Evolutionary conservation across 768 basidiomycete species (phyloP), one percentile per base, ranked within the genome.

Genomic region (Tricholoma furcatifolium): DNA sequence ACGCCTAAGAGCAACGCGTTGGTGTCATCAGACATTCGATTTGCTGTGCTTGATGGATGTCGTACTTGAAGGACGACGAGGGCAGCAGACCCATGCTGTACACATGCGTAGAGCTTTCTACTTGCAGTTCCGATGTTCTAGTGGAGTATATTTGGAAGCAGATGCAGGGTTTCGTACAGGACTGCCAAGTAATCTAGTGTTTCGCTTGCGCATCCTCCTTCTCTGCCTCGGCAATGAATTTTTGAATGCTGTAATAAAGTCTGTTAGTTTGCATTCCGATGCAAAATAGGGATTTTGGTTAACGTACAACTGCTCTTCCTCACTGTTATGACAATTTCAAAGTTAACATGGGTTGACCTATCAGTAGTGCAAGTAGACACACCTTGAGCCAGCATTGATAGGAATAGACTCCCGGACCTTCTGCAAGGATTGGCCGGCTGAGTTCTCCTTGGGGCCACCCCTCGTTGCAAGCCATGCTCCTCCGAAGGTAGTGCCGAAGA

Each of bases 271-370:
- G 50, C 5, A 3, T 12, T 23, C 15, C 14, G 9, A 21, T 24
- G 1, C 5, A 17, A 10, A 6, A 38, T 30, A 12, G n/a, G 30
- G 38, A 14, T 6, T 9, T 45, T 7, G 12, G n/a, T n/a, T n/a
- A n/a, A 82, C 81, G 69, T 73, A 93, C 91, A 93, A 93, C 58
- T 84, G 76, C 65, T 90, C 91, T 67, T 93, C 91, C 68, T 93
- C 89, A 56, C 89, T 92, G 62, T 17, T 65, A 53, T 47, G 44
- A 27, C 44, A 47, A 43, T n/a, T 35, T 55, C 43, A 60, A 38
- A 64, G 53, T 42, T 47, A 53, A 44, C 43, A 53, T 20, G 41
- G 47, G 30, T 32, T 23, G 32, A 27, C 34, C 40, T 30, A 40
- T 20, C 31, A 54, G 18, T 10, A 21, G 43, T 36, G 7, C 23